phyloP scores from a whole-genome alignment of 2,329 filamentous ascomycete genomes.

The Exophiala sideris region DNA sequence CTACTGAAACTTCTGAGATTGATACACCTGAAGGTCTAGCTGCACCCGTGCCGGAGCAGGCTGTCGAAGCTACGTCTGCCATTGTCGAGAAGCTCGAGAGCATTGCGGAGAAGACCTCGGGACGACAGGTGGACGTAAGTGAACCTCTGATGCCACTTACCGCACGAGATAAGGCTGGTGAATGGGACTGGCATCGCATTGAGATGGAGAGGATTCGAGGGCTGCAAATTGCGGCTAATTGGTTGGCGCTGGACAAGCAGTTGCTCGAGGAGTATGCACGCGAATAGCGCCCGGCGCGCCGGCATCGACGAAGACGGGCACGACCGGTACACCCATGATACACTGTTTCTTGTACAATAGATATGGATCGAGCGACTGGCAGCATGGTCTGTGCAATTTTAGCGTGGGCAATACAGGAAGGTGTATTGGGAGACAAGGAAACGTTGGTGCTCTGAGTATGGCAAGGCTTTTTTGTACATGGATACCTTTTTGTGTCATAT shows the following conservation, averaged over 20 bases:
- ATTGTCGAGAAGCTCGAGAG: conserved; percentile 26
- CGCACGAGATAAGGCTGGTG: conserved; percentile 35
- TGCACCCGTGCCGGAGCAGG: conserved; percentile 9
- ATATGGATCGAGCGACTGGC: too few relatives aligned
- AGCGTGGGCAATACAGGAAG: too few relatives aligned
- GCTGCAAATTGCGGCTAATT: conserved; percentile 53
- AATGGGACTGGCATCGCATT: conserved; percentile 60
- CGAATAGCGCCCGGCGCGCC: too few relatives aligned
- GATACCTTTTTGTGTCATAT: neutral
- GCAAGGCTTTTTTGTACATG: neutral
- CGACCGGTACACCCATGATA: too few relatives aligned
- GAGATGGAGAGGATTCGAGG: conserved; percentile 57
- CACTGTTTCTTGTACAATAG: too few relatives aligned
- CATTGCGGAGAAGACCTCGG: conserved; percentile 27
- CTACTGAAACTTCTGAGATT: conserved; percentile 3
- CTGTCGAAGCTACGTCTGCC: conserved; percentile 9
- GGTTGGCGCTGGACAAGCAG: conserved; percentile 50
- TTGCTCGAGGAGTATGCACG: conserved; percentile 49
- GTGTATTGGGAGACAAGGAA: too few relatives aligned
- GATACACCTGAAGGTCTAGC: conserved; percentile 18
- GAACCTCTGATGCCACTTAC: conserved; percentile 33
- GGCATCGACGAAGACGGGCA: too few relatives aligned
- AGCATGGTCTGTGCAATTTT: too few relatives aligned
- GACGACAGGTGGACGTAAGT: neutral
- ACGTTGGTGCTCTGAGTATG: too few relatives aligned